phyloP scores from a whole-genome alignment of 2,329 filamentous ascomycete genomes.

The Exophiala bonariae region DNA sequence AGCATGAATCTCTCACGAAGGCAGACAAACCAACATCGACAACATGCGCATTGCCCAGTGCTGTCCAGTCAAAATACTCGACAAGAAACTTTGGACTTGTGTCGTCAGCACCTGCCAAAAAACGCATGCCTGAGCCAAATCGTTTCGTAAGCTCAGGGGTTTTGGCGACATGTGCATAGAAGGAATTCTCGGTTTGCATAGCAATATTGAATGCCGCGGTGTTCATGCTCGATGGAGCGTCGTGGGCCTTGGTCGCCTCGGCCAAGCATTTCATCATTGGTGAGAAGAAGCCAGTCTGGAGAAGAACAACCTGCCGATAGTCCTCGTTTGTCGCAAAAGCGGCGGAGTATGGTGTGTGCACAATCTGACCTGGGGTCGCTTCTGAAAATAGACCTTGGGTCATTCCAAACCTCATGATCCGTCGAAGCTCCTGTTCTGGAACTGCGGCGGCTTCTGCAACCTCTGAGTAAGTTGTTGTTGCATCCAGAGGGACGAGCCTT shows the following conservation, averaged over 20 bases:
- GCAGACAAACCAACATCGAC: conserved; percentile 21
- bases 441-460: conserved; percentile 31
- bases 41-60: conserved; percentile 16
- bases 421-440: conserved; percentile 28
- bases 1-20: not conserved
- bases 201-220: conserved; percentile 34
- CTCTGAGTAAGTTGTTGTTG: conserved; percentile 28
- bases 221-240: conserved; percentile 13
- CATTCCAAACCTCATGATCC: conserved; percentile 57
- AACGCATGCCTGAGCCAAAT: conserved; percentile 21
- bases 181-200: conserved; percentile 27
- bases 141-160: conserved; percentile 40
- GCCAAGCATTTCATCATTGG: conserved; percentile 25
- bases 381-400: conserved; percentile 59
- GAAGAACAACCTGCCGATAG: conserved; percentile 56
- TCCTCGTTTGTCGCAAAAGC: conserved; percentile 35
- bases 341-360: conserved; percentile 57
- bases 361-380: conserved; percentile 50
- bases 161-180: conserved; percentile 35
- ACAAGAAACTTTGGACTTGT: conserved; percentile 17
- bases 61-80: conserved; percentile 20
- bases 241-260: conserved; percentile 26
- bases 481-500: conserved; percentile 29
- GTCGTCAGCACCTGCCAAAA: conserved; percentile 12
- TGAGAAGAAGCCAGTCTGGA: conserved; percentile 39